Evolutionary conservation across 768 basidiomycete genomes (phyloP), one percentile per base, ranked within the genome.

Genomic region (Naganishia vishniacii): DNA sequence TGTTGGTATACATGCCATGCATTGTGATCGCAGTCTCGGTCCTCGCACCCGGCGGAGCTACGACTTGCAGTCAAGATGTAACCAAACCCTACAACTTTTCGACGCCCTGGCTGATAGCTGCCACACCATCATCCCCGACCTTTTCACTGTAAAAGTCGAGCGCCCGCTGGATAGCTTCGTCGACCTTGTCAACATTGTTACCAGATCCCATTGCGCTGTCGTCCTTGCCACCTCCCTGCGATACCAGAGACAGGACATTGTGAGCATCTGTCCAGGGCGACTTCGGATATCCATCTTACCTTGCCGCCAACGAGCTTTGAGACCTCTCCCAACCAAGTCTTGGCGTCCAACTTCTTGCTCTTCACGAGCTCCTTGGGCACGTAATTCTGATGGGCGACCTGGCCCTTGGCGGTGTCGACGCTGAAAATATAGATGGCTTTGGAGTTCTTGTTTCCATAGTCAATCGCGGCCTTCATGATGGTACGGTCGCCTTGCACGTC

Each of bases 191-290:
- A 0, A 82, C 76, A 66, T 89, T 82, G 3, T 80, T 78, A 31
- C 95, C 95, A 15, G 94, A 85, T 26, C 95, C 95, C 72, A 93
- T 91, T 1, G 88, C 88, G 61, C 84, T 83, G 40, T 98, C 95
- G 65, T 90, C 90, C 78, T 93, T 97, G 15, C 95, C 95, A 61
- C 95, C 95, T 58, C 91, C 91, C 90, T 92, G 62, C 37, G 31
- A 34, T 13, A 7, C n/a, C n/a, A n/a, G n/a, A n/a, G n/a, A n/a
- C n/a, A 5, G 5, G 11, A 32, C 15, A 32, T 34, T 28, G 53
- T 41, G 4, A 28, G 26, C 32, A 7, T 41, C 53, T 9, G 4
- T 15, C 31, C 4, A 28, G 34, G 7, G 31, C 15, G 8, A 23
- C 15, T 16, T 6, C 1, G 23, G 11, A 8, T 8, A 46, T 31